Evolutionary conservation across 768 basidiomycete species (phyloP), one percentile per base, ranked within the genome.

Genomic region (Nidula microcarpa): DNA sequence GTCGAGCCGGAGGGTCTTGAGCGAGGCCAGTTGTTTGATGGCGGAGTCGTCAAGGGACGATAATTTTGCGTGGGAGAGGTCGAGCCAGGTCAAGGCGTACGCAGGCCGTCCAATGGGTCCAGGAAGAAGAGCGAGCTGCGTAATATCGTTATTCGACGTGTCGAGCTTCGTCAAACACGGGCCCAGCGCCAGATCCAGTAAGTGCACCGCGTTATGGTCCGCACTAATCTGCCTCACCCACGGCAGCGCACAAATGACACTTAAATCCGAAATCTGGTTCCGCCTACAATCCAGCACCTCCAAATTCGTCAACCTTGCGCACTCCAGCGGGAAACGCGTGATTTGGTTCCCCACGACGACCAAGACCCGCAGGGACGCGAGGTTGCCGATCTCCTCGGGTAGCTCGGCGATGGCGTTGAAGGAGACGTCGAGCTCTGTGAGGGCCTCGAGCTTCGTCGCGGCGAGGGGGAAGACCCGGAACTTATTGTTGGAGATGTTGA

Each of bases 401-500:
- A 98, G 78, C 46, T 85, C 81, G 0, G 80, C 76, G 53, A 98
- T 85, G 66, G 78, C 83, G 73, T 99, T 99, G 77, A 98, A 98
- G 0, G 97, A 98, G 37, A 97, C 76, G 62, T 98, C 95, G 16
- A 99, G 84, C 60, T 94, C 91, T 35, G 79, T 72, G n/a, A 99
- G 80, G n/a, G 72, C 78, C 5, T 74, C 68, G 63, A 98, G 81
- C 55, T 86, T 74, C 65, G 81, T 84, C 18, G 98, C 80, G 37
- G 89, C 89, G 0, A 73, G 59, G 0, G 96, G 96, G 48, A 98
- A 76, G 6, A 62, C 63, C 33, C 79, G 79, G 67, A 98, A 94
- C 65, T 93, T 91, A 76, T 98, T 99, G 70, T 98, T 98, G 51
- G 94, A 95, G 53, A 98, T 87, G 70, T 97, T 96, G 57, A 98